A percentile compares a stretch with the other conserved stretches of the same genome.
Evolutionary conservation across 2,329 filamentous ascomycete species (phyloP).

Genomic region (Xylariaceae sp.): DNA sequence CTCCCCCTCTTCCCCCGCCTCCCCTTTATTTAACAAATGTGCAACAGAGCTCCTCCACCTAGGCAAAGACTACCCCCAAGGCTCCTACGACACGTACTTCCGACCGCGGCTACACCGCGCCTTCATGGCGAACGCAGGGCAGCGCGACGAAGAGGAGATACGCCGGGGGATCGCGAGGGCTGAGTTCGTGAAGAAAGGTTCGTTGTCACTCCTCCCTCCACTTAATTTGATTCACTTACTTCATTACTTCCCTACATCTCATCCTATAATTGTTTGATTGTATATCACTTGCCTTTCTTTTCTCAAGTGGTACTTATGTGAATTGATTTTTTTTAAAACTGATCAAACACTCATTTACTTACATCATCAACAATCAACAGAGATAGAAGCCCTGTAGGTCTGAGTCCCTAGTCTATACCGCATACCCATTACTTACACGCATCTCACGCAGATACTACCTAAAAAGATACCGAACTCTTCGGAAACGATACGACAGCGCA

Average conservation of each 20-base stretch:
- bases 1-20: not conserved
- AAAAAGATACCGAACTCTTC: slow-evolving; percentile 82
- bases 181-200: slow-evolving; percentile 88
- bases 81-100: slow-evolving; percentile 79
- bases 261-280: not conserved
- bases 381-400: slow-evolving; percentile 87
- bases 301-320: no score
- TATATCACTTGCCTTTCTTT: no score
- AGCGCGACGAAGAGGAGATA: slow-evolving; percentile 73
- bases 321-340: no score
- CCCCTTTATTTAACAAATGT: not conserved
- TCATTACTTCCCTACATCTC: not conserved
- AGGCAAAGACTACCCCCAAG: slow-evolving; percentile 81
- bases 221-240: not conserved
- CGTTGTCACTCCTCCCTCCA: not conserved
- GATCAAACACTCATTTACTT: no score
- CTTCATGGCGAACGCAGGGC: slow-evolving; percentile 69
- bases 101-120: slow-evolving; percentile 76
- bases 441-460: slow-evolving; percentile 69
- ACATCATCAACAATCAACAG: no score
- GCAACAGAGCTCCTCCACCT: slow-evolving; percentile 73
- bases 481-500: slow-evolving; percentile 67
- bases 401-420: not conserved
- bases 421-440: not conserved
- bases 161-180: slow-evolving; percentile 70